Conservation (phyloP, 352 stramenopile genomes). For the Pythium rhizo-oryzae region DNA sequence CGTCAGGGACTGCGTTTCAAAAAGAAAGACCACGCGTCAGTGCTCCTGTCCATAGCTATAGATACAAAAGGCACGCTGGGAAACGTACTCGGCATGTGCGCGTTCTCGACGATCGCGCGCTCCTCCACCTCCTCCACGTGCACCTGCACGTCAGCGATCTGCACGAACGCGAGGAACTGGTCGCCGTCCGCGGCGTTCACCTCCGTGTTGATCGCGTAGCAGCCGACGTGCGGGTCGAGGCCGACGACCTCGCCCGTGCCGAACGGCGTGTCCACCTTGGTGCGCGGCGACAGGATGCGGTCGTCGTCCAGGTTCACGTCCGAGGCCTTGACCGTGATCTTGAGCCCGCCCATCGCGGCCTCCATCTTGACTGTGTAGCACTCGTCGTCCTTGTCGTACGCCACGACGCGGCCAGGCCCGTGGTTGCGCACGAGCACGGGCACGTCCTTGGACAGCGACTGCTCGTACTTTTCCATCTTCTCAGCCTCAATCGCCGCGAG, state of each 20-base stretch:
- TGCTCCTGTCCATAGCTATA: no score
- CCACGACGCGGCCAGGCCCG: slow-evolving; percentile 68
- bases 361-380: slow-evolving; percentile 78
- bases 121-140: slow-evolving; percentile 78
- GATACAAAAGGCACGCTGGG: slow-evolving; percentile 8
- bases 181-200: slow-evolving; percentile 73
- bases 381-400: slow-evolving; percentile 81
- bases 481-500: slow-evolving; percentile 59
- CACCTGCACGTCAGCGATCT: slow-evolving; percentile 74
- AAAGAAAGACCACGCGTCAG: neutral
- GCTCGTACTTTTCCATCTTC: slow-evolving; percentile 83
- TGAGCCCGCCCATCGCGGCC: slow-evolving; percentile 60
- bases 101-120: slow-evolving; percentile 80
- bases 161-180: slow-evolving; percentile 83
- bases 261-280: slow-evolving; percentile 86
- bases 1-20: slow-evolving; percentile 60
- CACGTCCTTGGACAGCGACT: slow-evolving; percentile 86
- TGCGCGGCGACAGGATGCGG: slow-evolving; percentile 83
- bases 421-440: slow-evolving; percentile 79
- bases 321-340: slow-evolving; percentile 66
- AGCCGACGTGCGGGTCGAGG: slow-evolving; percentile 86
- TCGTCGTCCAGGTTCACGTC: slow-evolving; percentile 85
- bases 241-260: slow-evolving; percentile 81
- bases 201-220: slow-evolving; percentile 88
- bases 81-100: slow-evolving; percentile 73